Base-by-base conservation (phyloP, 176 grass and related monocot species). In the Aegilops sharonensis region DNA sequence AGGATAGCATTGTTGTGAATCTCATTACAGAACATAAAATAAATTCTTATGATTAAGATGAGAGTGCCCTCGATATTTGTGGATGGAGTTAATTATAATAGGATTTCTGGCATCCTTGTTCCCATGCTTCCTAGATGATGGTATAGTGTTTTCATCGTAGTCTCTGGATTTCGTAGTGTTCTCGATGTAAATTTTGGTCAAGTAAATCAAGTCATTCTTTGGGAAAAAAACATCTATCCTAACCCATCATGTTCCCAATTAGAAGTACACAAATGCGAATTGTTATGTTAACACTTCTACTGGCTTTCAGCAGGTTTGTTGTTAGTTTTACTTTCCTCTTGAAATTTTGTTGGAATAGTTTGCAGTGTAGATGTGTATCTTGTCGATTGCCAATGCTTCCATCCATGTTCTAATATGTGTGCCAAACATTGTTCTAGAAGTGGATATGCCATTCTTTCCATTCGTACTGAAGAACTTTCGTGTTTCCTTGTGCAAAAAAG, bases 401-500 rank as follows among this genome's bases (percentile, higher is more conserved):
- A 62, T 68, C 40, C 15, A 75, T 75, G 42, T 82, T 40, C 34
- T 17, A 45, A 54, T 84, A 80, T 79, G 72, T 5, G 5, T 69
- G 14, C 68, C 31, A 36, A 71, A 69, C 6, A 32, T 1, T 61
- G n/a, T 27, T 30, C 30, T 64, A 39, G 9, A 75, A 68, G 20
- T 68, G 43, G 11, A 13, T 69, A 13, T 84, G 15, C 5, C 21
- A 32, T 52, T 78, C 43, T 88, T 63, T 71, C 40, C 17, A 43
- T 82, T 77, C 42, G 5, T 45, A 64, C 23, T 81, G 20, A 88
- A 32, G 5, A 64, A 5, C 37, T 62, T 64, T 14, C 17, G 0
- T 89, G 25, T 60, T 85, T 11, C 70, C 21, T 81, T 70, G 73
- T 68, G 56, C 45, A 63, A 75, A 63, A 79, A 59, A 99, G 97